These are phyloP conservation scores for Globisporangium abappressorium DNA, from an alignment of 352 stramenopile genomes.

Conservation along the genomic window DNA sequence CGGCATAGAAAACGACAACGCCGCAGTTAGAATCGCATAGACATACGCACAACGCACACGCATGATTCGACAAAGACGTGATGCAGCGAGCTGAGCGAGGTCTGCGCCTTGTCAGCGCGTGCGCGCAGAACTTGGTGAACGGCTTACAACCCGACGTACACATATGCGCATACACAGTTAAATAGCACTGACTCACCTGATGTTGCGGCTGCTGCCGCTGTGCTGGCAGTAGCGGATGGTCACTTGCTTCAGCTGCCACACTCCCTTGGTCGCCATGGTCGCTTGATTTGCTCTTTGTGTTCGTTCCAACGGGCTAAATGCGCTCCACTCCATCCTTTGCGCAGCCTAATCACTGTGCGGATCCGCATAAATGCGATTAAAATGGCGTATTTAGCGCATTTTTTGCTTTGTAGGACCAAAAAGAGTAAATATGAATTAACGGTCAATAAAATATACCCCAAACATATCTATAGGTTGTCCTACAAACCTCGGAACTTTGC, in stretches of 20 bases:
- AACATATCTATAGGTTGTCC: too few relatives aligned
- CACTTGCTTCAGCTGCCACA: conserved; percentile 79
- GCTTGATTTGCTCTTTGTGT: conserved; percentile 7
- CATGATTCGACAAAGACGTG: not conserved
- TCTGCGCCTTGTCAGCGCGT: not conserved
- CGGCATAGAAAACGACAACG: not conserved
- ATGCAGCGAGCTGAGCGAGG: not conserved
- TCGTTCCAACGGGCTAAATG: not conserved
- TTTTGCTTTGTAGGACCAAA: too few relatives aligned
- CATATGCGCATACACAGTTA: not conserved
- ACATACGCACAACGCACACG: not conserved
- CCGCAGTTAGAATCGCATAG: not conserved
- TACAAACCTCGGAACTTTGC: too few relatives aligned
- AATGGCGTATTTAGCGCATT: too few relatives aligned
- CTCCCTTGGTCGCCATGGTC: conserved; percentile 66
- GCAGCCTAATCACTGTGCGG: too few relatives aligned
- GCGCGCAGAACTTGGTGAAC: not conserved
- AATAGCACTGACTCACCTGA: conserved; percentile 31
- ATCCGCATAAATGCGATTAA: too few relatives aligned
- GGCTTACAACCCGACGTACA: not conserved
- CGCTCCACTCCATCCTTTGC: conserved; percentile 9
- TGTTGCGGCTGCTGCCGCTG: conserved; percentile 72
- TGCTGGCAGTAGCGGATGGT: conserved; percentile 83
- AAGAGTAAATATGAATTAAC: too few relatives aligned
- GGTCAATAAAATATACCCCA: too few relatives aligned